Conservation (phyloP, 345 rosid genomes). For the Linum trigynum region DNA sequence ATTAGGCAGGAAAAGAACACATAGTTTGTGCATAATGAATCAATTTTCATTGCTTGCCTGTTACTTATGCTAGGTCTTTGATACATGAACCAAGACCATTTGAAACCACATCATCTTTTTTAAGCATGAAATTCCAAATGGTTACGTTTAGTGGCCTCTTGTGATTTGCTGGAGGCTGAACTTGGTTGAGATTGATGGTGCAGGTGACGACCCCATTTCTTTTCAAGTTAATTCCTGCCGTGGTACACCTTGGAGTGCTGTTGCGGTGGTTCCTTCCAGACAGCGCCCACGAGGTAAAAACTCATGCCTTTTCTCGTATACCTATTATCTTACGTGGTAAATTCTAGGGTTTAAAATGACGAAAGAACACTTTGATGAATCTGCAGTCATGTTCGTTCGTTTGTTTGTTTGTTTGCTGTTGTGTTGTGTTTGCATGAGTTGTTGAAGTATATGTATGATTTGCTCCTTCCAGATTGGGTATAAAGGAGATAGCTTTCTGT, state of each 20-base stretch:
- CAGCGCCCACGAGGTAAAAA: slow-evolving; percentile 56
- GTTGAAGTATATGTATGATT: slow-evolving; percentile 13
- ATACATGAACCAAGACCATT: too few relatives aligned
- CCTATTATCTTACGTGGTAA: too few relatives aligned
- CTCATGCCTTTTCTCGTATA: not conserved
- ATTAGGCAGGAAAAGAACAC: too few relatives aligned
- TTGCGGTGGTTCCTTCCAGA: slow-evolving; percentile 88
- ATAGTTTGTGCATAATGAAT: too few relatives aligned
- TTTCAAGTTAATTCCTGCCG: slow-evolving; percentile 91
- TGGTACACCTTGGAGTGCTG: slow-evolving; percentile 79
- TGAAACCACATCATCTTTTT: too few relatives aligned
- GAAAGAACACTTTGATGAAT: not conserved
- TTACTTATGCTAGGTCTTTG: too few relatives aligned
- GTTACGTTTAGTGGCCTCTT: too few relatives aligned
- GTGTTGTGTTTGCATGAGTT: not conserved
- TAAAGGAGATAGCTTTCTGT: slow-evolving; percentile 75
- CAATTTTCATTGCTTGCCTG: too few relatives aligned
- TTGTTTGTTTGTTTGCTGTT: not conserved
- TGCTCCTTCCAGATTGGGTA: slow-evolving; percentile 62
- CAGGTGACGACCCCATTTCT: slow-evolving; percentile 97
- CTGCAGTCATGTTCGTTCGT: not conserved
- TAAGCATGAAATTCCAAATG: too few relatives aligned
- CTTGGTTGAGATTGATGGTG: not conserved
- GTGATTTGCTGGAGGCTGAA: too few relatives aligned
- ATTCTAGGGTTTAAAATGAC: too few relatives aligned